Conservation (phyloP, 306 rosid genomes). For the Rubus parviflorus region DNA sequence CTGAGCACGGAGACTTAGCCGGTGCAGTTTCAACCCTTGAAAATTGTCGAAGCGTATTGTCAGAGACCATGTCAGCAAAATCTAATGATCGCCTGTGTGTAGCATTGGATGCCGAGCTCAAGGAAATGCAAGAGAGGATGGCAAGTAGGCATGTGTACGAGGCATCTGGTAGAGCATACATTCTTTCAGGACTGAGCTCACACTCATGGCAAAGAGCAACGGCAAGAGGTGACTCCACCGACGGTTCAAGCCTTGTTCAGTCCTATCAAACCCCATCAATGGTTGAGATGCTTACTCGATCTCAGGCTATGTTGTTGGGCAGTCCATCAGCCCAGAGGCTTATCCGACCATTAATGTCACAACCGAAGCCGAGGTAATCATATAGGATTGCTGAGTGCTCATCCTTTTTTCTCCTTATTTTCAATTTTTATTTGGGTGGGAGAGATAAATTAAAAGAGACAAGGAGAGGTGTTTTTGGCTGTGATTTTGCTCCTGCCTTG, state of each 20-base stretch:
- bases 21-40: slow-evolving; percentile 77
- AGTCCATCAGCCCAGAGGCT: slow-evolving; percentile 87
- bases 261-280: slow-evolving; percentile 95
- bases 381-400: slow-evolving; percentile 33
- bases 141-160: slow-evolving; percentile 91
- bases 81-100: slow-evolving; percentile 71
- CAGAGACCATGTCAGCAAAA: slow-evolving; percentile 65
- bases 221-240: slow-evolving; percentile 94
- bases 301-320: slow-evolving; percentile 76
- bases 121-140: slow-evolving; percentile 97
- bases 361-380: slow-evolving; percentile 81
- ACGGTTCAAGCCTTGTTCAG: slow-evolving; percentile 79
- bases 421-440: slow-evolving; percentile 30
- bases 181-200: slow-evolving; percentile 95
- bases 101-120: slow-evolving; percentile 92
- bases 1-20: slow-evolving; percentile 76
- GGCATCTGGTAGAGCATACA: slow-evolving; percentile 96
- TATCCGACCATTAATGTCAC: slow-evolving; percentile 71
- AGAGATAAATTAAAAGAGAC: slow-evolving; percentile 43
- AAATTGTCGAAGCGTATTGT: slow-evolving; percentile 60
- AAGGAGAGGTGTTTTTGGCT: slow-evolving; percentile 45
- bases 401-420: slow-evolving; percentile 34
- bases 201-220: slow-evolving; percentile 99
- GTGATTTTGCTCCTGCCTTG: slow-evolving; percentile 60
- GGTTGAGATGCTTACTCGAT: slow-evolving; percentile 95